Conservation (phyloP, 345 rosid genomes). For the Citrus cavaleriei region DNA sequence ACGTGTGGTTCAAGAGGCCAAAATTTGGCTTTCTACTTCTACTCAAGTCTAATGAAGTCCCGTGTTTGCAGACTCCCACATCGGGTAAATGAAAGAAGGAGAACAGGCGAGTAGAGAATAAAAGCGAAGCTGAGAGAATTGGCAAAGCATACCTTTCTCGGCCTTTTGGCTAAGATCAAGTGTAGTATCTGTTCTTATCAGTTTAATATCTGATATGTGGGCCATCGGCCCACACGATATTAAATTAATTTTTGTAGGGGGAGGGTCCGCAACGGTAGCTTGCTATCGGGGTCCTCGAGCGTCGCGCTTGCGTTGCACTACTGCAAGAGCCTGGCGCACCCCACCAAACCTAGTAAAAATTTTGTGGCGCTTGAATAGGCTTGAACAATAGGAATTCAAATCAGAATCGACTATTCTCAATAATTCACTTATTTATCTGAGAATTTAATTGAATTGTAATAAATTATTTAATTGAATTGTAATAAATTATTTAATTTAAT, state of each 20-base stretch:
- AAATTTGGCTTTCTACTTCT: too few relatives aligned
- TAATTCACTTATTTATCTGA: accelerated
- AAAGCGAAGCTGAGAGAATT: accelerated
- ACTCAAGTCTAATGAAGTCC: too few relatives aligned
- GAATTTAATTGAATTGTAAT: accelerated
- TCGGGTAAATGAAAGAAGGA: too few relatives aligned
- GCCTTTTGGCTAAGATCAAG: constrained; percentile 51
- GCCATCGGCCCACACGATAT: constrained; percentile 2
- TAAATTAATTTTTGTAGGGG: constrained; percentile 1
- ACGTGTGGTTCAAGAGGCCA: too few relatives aligned
- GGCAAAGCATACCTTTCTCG: constrained; percentile 35
- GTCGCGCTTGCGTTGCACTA: too few relatives aligned
- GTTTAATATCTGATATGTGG: constrained; percentile 43
- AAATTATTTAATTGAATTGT: too few relatives aligned
- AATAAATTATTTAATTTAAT: accelerated
- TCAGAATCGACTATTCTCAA: accelerated
- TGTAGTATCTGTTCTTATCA: constrained; percentile 48
- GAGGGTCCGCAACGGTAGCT: background rate
- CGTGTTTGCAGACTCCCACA: too few relatives aligned
- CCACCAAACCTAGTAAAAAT: too few relatives aligned
- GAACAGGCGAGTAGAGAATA: too few relatives aligned
- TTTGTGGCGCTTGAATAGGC: accelerated
- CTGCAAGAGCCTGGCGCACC: too few relatives aligned
- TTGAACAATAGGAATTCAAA: accelerated
- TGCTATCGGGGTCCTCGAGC: too few relatives aligned